Base-by-base conservation (phyloP, 129 eudicot genomes). In the Apium graveolens region DNA sequence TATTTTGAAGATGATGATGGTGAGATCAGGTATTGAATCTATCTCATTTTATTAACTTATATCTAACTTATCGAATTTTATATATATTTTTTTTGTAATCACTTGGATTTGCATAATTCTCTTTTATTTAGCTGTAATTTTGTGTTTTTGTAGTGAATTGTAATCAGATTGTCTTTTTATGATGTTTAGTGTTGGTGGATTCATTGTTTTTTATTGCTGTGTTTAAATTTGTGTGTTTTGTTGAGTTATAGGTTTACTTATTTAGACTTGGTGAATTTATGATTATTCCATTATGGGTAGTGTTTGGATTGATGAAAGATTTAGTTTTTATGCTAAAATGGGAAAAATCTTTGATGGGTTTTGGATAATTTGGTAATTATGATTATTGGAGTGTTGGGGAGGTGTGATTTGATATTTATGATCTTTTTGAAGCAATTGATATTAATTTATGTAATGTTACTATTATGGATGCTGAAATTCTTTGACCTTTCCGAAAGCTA, bases 381-480 rank as follows among this genome's bases (percentile, higher is more conserved):
- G 73, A 55, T 85, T 46, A 39, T 48, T 63, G 35, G 79, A 42
- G 53, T 38, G 73, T 78, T 79, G 80, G 55, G 53, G 55, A 70
- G 73, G 76, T 49, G 80, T 82, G 86, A 78, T 66, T 42, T 44
- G 27, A 5, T 26, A 43, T 46, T 7, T 80, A 69, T 53, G 14
- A 68, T 78, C 35, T 63, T 74, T 70, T 74, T 37, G 82, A 27
- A 71, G 79, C 18, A 35, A 93, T 93, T 96, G 93, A 89, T 80
- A 80, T 82, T 41, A 89, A 91, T 74, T 66, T 74, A 18, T 85
- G 90, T n/a, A 95, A 84, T 66, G 79, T 80, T 29, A 88, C 88
- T 86, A 85, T 82, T 79, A 74, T 88, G 86, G 96, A 91, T 62
- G 78, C 96, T 16, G 97, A 89, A 82, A 91, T 90, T 20, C 91